These are phyloP conservation scores for Stereum hirsutum DNA, from an alignment of 1,284 basidiomycete genomes.

Conservation along the genomic window DNA sequence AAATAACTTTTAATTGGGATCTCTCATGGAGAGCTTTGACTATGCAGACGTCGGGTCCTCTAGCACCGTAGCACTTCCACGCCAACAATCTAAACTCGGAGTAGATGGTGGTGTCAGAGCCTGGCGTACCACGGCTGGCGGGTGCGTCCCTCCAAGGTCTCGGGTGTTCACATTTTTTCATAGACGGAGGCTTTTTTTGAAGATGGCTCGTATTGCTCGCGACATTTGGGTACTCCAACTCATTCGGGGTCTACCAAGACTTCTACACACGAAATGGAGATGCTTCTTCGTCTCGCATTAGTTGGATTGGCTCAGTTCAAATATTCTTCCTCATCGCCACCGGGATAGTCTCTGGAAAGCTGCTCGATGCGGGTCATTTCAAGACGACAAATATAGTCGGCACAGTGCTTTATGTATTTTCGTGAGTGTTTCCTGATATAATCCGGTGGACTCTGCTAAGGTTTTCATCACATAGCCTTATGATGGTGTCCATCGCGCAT, in stretches of 20 bases:
- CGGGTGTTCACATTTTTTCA: too few species aligned
- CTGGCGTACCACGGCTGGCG: too few species aligned
- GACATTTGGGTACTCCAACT: too few species aligned
- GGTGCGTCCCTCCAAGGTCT: too few species aligned
- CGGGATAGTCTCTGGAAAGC: conserved; percentile 20
- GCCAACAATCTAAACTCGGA: too few species aligned
- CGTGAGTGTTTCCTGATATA: conserved; percentile 8
- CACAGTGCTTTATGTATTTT: conserved; percentile 19
- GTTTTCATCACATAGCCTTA: conserved; percentile 15
- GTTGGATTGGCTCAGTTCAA: conserved; percentile 26
- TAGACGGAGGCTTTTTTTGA: too few species aligned
- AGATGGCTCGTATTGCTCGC: too few species aligned
- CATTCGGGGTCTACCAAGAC: conserved; percentile 16
- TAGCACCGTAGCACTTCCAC: too few species aligned
- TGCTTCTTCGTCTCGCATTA: conserved; percentile 13
- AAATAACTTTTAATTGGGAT: too few species aligned
- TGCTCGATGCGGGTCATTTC: conserved; percentile 25
- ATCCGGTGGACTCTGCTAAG: not conserved
- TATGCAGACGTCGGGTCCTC: too few species aligned
- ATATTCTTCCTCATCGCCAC: conserved; percentile 23
- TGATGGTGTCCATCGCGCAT: conserved; percentile 25
- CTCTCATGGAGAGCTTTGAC: too few species aligned
- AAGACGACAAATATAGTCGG: conserved; percentile 18
- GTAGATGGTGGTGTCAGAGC: too few species aligned
- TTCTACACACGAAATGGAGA: conserved; percentile 8